Percentiles rank a stretch among this genome's conserved stretches.
Evolutionary conservation across 2,329 filamentous ascomycete species (phyloP).

Genomic region (Aspergillus transmontanensis): DNA sequence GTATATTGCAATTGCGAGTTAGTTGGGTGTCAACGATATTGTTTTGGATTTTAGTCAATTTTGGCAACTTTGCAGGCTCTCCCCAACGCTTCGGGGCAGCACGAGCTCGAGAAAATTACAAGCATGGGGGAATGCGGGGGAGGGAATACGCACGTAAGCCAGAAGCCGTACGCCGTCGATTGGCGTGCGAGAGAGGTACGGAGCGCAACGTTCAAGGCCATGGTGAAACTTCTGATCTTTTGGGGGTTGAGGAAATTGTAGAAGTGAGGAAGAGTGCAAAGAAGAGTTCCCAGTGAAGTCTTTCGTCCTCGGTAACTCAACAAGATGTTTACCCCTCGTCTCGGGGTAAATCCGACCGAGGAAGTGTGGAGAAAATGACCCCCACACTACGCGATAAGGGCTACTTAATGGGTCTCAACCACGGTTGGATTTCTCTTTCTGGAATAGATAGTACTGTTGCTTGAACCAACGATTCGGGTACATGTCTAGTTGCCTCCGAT

Average conservation of each 20-base stretch:
- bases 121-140: not conserved
- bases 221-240: not conserved
- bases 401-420: too few species aligned
- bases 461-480: too few species aligned
- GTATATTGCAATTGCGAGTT: not conserved
- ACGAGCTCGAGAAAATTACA: not conserved
- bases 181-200: conserved; percentile 17
- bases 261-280: not conserved
- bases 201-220: conserved; percentile 11
- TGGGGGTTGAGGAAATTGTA: not conserved
- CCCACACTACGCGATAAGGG: not conserved
- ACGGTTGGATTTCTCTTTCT: too few species aligned
- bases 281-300: not conserved
- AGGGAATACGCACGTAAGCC: conserved; percentile 31
- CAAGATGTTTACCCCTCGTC: not conserved
- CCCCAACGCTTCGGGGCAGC: rapidly evolving
- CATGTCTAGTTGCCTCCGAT: too few species aligned
- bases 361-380: not conserved
- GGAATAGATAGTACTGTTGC: too few species aligned
- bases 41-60: not conserved
- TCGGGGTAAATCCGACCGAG: conserved; percentile 5
- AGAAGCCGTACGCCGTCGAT: conserved; percentile 33
- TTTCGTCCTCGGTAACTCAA: not conserved
- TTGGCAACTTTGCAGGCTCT: not conserved
- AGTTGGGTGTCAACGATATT: not conserved